These are phyloP conservation scores for Didymella lethalis DNA, from an alignment of 2,329 filamentous ascomycete genomes.

Conservation along the genomic window DNA sequence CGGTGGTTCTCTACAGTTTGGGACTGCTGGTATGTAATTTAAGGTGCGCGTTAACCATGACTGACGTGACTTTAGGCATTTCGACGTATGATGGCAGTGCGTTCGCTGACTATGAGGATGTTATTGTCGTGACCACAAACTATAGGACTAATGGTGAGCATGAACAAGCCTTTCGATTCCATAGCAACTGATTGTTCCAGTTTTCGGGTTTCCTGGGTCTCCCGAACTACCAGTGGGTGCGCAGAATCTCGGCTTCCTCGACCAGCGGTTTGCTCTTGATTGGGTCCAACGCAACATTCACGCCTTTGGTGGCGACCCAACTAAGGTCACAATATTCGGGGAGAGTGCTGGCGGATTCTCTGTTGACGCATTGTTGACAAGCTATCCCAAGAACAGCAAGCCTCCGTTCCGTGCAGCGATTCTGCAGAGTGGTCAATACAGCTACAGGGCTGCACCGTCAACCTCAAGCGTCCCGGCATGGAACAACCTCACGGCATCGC, in stretches of 20 bases:
- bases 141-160: constrained; percentile 43
- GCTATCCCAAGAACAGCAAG: constrained; percentile 28
- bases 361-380: constrained; percentile 40
- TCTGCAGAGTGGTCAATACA: constrained; percentile 38
- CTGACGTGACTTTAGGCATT: constrained; percentile 15
- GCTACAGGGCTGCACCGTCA: constrained; percentile 27
- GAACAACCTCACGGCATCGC: constrained; percentile 30
- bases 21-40: constrained; percentile 25
- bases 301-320: constrained; percentile 58
- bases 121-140: constrained; percentile 40
- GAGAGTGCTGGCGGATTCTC: constrained; percentile 40
- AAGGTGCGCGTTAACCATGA: neutral
- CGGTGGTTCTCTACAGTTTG: constrained; percentile 40
- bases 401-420: constrained; percentile 44
- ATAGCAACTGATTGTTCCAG: constrained; percentile 22
- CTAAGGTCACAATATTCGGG: constrained; percentile 58
- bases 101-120: constrained; percentile 43
- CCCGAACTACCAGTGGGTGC: constrained; percentile 31
- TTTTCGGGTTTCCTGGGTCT: constrained; percentile 41
- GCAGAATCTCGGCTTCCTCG: constrained; percentile 63
- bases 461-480: constrained; percentile 27
- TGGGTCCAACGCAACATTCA: constrained; percentile 62
- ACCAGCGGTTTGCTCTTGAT: constrained; percentile 63
- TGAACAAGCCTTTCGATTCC: fast-evolving
- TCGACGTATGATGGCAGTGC: constrained; percentile 36